phyloP scores from a whole-genome alignment of 768 basidiomycete species.

The Lentinula boryana region DNA sequence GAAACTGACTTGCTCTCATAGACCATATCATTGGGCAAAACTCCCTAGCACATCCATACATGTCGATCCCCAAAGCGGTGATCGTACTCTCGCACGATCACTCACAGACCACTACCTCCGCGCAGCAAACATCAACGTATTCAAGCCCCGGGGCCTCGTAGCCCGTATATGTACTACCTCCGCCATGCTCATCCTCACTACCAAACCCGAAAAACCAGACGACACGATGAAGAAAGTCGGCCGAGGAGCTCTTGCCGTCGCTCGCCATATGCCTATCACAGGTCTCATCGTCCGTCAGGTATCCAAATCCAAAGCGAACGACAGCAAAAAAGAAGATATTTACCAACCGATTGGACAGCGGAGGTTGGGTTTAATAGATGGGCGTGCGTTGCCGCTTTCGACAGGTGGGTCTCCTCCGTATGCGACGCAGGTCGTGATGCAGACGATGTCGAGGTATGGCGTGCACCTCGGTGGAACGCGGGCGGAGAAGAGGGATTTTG shows the following conservation, averaged over 20 bases:
- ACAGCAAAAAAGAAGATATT: neutral
- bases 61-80: slow-evolving; percentile 9
- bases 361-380: neutral
- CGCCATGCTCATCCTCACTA: slow-evolving; percentile 15
- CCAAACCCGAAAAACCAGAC: slow-evolving; percentile 2
- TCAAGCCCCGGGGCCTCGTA: slow-evolving; percentile 17
- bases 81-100: slow-evolving; percentile 16
- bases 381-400: neutral
- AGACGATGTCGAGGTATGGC: neutral
- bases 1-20: neutral
- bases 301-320: neutral
- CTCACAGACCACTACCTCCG: slow-evolving; percentile 19
- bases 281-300: neutral
- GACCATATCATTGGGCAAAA: slow-evolving; percentile 20
- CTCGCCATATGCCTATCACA: neutral
- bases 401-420: neutral
- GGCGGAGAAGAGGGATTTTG: neutral
- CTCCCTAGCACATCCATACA: slow-evolving; percentile 11
- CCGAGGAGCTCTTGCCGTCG: neutral
- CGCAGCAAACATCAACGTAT: slow-evolving; percentile 15
- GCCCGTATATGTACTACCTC: slow-evolving; percentile 18
- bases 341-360: neutral
- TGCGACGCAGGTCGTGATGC: neutral
- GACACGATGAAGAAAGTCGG: neutral
- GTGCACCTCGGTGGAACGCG: neutral